Base-by-base conservation (phyloP, 2,329 filamentous ascomycete species). In the Alternaria dauci region DNA sequence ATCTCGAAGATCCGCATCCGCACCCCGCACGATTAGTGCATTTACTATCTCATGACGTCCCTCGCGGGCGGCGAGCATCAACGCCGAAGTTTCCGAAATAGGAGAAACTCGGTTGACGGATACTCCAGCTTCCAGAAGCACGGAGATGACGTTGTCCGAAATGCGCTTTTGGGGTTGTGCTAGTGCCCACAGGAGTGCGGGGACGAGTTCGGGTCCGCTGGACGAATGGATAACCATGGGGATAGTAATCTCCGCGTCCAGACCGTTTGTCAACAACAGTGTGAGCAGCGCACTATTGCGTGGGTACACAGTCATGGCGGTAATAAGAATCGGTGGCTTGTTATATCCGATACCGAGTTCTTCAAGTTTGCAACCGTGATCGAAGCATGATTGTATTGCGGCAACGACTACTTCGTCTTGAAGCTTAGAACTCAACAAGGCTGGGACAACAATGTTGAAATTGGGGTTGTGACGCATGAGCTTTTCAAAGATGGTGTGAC, bases 141-240 rank as follows among this genome's bases (percentile, higher is more conserved):
- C 74, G 62, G 85, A 80, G 56, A 91, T 85, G 43, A 90, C 77
- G 5, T 79, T 73, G 34, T 84, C 86, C 73, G 86, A 88, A 52
- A 90, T 82, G 61, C 83, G 84, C 73, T 89, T 90, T 63, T 89
- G 86, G 0, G 86, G 86, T 63, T 89, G 87, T 7, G 86, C 77
- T 52, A 91, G 79, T 0, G 86, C 83, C 88, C 88, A 91, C 52
- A 85, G 78, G 8, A 91, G 76, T 2, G 88, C 78, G 2, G 85
- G 86, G 44, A 88, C 81, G 9, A 81, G 77, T 71, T 91, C 88
- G 3, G 81, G 78, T 36, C 85, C 83, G 2, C 83, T 81, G 0
- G 82, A 61, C 11, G 83, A 80, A 0, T 82, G 77, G 56, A 84
- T 76, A 2, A 86, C 78, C 3, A 74, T 78, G 54, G 75, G 80